These are phyloP conservation scores for Oryza coarctata DNA, from an alignment of 176 grass and related monocot genomes.

Conservation along the genomic window DNA sequence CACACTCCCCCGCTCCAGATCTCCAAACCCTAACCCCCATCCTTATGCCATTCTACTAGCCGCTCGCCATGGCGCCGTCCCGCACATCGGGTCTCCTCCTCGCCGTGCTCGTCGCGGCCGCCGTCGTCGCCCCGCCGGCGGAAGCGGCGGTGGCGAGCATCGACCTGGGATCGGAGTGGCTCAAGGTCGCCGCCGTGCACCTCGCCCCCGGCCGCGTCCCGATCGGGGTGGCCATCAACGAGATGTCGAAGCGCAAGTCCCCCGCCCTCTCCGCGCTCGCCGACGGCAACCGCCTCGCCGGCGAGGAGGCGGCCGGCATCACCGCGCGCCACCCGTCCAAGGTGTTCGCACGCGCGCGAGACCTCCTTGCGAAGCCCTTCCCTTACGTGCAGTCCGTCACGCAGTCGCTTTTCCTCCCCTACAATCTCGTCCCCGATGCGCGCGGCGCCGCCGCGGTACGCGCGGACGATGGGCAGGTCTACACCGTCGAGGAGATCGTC, in stretches of 20 bases:
- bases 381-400: conserved; percentile 49
- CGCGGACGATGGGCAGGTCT: conserved; percentile 74
- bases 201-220: conserved; percentile 74
- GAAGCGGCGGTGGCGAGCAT: conserved; percentile 87
- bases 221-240: conserved; percentile 88
- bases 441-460: conserved; percentile 67
- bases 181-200: conserved; percentile 92
- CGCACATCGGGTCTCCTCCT: conserved; percentile 19
- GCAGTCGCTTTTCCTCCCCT: conserved; percentile 76
- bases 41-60: conserved; percentile 37
- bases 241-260: conserved; percentile 99
- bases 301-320: conserved; percentile 94
- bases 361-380: conserved; percentile 83
- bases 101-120: conserved; percentile 18
- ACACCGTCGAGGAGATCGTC: conserved; percentile 76
- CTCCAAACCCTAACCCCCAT: conserved; percentile 43
- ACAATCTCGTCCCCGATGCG: conserved; percentile 75
- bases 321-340: conserved; percentile 79
- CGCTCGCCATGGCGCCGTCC: conserved; percentile 20
- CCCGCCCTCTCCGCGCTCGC: conserved; percentile 74
- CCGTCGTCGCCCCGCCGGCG: conserved; percentile 37
- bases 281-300: conserved; percentile 70
- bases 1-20: conserved; percentile 38
- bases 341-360: conserved; percentile 77
- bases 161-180: conserved; percentile 95